Evolutionary conservation across 2,329 filamentous ascomycete species (phyloP).

Genomic region (Diaporthe velutina): DNA sequence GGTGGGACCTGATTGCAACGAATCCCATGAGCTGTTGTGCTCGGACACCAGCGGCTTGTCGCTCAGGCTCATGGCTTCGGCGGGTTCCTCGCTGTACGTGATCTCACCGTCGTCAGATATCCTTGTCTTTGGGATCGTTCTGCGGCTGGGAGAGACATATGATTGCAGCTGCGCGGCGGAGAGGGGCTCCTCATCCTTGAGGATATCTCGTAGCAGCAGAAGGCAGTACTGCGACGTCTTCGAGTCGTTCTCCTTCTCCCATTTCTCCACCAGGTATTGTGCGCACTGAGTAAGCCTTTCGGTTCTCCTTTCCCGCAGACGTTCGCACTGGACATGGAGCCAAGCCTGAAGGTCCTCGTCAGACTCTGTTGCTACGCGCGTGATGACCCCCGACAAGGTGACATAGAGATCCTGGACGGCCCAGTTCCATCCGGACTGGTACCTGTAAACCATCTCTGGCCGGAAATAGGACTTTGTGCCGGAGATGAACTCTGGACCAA

Average conservation of each 20-base stretch:
- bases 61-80: not conserved
- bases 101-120: not conserved
- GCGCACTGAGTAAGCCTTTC: not conserved
- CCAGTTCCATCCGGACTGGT: slow-evolving; percentile 12
- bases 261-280: not conserved
- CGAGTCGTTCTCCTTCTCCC: slow-evolving; percentile 5
- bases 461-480: not conserved
- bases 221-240: not conserved
- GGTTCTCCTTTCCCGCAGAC: not conserved
- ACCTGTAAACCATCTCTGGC: slow-evolving; percentile 1
- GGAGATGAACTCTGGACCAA: not conserved
- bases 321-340: not conserved
- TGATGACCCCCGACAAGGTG: slow-evolving; percentile 3
- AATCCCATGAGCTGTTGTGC: slow-evolving; percentile 18
- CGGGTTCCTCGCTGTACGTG: not conserved
- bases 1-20: not conserved
- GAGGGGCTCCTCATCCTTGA: not conserved
- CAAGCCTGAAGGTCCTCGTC: not conserved
- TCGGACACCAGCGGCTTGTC: not conserved
- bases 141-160: not conserved
- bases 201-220: not conserved
- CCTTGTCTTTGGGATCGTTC: not conserved
- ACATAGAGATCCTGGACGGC: not conserved
- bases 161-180: not conserved
- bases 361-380: not conserved